Conservation (phyloP, 495 filamentous ascomycete genomes). For the Durotheca rogersii region DNA sequence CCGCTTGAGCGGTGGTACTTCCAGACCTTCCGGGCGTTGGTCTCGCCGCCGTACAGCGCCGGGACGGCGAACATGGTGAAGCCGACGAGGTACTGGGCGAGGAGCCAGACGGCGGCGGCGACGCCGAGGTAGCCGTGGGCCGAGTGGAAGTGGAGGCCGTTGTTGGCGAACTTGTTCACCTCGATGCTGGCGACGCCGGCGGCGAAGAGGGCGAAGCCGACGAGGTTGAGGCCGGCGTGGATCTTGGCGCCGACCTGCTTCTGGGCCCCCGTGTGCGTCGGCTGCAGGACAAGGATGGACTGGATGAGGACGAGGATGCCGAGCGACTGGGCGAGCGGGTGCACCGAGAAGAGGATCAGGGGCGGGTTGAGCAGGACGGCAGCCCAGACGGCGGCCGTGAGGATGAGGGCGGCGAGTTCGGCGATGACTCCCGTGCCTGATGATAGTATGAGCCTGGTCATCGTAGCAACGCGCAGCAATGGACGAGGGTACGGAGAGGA, state of each 20-base stretch:
- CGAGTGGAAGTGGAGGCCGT: conserved; percentile 68
- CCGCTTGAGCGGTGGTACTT: conserved; percentile 86
- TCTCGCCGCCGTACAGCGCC: conserved; percentile 69
- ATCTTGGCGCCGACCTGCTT: conserved; percentile 69
- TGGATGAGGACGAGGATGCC: conserved; percentile 73
- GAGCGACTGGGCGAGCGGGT: conserved; percentile 81
- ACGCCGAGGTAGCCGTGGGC: conserved; percentile 78
- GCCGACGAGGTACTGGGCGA: conserved; percentile 73
- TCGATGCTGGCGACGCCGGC: conserved; percentile 77
- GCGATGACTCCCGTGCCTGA: conserved; percentile 49
- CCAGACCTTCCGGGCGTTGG: conserved; percentile 77
- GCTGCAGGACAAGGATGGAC: conserved; percentile 82
- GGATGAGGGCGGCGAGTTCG: conserved; percentile 51
- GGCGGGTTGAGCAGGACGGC: conserved; percentile 63
- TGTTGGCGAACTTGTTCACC: conserved; percentile 69
- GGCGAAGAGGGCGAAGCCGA: conserved; percentile 61
- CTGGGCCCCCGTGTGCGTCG: conserved; percentile 72
- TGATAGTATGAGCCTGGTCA: conserved; percentile 46
- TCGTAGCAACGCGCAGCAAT: no score
- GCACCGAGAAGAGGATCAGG: conserved; percentile 74
- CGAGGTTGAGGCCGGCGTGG: conserved; percentile 66
- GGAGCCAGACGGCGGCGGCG: conserved; percentile 68
- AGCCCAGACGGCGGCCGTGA: conserved; percentile 72
- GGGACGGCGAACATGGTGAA: conserved; percentile 77
- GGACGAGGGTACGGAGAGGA: no score